Evolutionary conservation across 2,329 filamentous ascomycete species (phyloP).

Genomic region (Fusarium sp.): DNA sequence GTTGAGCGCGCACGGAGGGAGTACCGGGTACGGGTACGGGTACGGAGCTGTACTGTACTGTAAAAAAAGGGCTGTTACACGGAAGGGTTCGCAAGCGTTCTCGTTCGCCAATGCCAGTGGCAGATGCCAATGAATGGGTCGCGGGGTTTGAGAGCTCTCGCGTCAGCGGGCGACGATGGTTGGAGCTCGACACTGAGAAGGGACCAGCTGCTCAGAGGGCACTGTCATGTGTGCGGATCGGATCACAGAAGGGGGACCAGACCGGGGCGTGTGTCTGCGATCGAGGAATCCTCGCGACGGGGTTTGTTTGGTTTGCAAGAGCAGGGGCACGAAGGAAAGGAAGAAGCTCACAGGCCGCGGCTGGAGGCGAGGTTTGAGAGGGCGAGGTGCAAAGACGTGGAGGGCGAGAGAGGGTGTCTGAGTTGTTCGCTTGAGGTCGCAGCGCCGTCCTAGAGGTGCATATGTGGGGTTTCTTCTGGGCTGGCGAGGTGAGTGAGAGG

Average conservation of each 20-base stretch:
- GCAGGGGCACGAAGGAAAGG: slow-evolving; percentile 21
- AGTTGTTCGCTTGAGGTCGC: slow-evolving; percentile 45
- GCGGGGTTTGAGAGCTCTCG: slow-evolving; percentile 40
- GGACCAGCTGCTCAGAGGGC: not conserved
- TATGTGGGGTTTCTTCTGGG: slow-evolving; percentile 53
- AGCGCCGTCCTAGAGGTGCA: slow-evolving; percentile 39
- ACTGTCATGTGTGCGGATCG: not conserved
- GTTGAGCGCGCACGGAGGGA: slow-evolving; percentile 27
- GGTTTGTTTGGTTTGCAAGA: slow-evolving; percentile 12
- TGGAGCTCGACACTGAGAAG: not conserved
- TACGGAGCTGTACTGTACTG: slow-evolving; percentile 24
- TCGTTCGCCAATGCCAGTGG: slow-evolving; percentile 43
- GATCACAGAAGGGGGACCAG: slow-evolving; percentile 9
- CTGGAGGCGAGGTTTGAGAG: slow-evolving; percentile 20
- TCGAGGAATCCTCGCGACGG: slow-evolving; percentile 15
- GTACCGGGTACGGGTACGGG: slow-evolving; percentile 21
- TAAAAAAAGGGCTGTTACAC: slow-evolving; percentile 37
- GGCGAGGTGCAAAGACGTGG: slow-evolving; percentile 24
- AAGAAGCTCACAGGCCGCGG: slow-evolving; percentile 5
- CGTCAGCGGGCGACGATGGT: slow-evolving; percentile 32
- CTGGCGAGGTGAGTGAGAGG: slow-evolving; percentile 34
- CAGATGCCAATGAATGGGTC: slow-evolving; percentile 24
- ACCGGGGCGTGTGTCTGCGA: slow-evolving; percentile 25
- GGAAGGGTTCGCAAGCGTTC: slow-evolving; percentile 34
- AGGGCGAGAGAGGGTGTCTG: slow-evolving; percentile 44